Percentiles rank a stretch among this genome's conserved stretches.
phyloP scores from a whole-genome alignment of 768 basidiomycete species.

The Boletus rubroflammeus region DNA sequence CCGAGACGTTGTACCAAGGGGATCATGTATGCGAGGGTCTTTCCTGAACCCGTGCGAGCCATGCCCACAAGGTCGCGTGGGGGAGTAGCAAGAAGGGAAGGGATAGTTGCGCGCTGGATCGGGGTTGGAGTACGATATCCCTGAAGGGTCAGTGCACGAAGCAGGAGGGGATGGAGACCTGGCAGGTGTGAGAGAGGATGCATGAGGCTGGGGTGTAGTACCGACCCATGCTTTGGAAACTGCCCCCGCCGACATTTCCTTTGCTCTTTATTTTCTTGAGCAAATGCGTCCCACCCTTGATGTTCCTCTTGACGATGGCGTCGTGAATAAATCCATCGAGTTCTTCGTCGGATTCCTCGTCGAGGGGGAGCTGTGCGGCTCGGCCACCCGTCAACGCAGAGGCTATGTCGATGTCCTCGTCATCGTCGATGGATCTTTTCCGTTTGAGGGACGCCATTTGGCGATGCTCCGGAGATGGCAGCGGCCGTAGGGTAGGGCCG shows the following conservation, averaged over 20 bases:
- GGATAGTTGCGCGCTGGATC: slow-evolving; percentile 89
- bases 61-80: slow-evolving; percentile 95
- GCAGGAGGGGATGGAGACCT: slow-evolving; percentile 81
- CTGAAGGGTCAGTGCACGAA: slow-evolving; percentile 84
- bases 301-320: slow-evolving; percentile 67
- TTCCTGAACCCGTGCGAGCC: slow-evolving; percentile 98
- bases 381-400: slow-evolving; percentile 44
- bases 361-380: neutral
- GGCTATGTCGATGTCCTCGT: slow-evolving; percentile 64
- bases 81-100: slow-evolving; percentile 75
- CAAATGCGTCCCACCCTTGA: slow-evolving; percentile 71
- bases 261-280: slow-evolving; percentile 78
- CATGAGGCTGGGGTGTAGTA: slow-evolving; percentile 7
- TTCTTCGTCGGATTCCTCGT: slow-evolving; percentile 37
- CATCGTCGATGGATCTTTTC: slow-evolving; percentile 22
- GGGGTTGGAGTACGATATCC: slow-evolving; percentile 95
- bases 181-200: slow-evolving; percentile 1
- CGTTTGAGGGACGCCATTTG: slow-evolving; percentile 31
- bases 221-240: slow-evolving; percentile 94
- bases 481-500: neutral
- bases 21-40: slow-evolving; percentile 93
- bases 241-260: slow-evolving; percentile 82
- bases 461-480: slow-evolving; percentile 18
- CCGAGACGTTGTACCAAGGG: slow-evolving; percentile 86
- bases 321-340: slow-evolving; percentile 62